Evolutionary conservation across 2,329 filamentous ascomycete genomes (phyloP).

Genomic region (Blumeriella jaapii): DNA sequence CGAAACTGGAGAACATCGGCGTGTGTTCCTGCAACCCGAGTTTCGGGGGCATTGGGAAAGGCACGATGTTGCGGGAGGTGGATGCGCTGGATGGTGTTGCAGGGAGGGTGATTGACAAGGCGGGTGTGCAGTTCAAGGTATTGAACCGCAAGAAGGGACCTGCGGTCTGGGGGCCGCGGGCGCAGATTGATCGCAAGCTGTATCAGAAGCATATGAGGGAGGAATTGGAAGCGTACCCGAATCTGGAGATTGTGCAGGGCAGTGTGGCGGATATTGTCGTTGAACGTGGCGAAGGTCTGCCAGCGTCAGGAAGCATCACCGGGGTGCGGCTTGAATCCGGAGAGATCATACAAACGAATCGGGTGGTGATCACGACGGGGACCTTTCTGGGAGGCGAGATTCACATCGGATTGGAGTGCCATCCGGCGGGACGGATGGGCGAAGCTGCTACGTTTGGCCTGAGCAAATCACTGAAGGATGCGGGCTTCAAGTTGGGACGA

Average conservation of each 20-base stretch:
- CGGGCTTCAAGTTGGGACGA: conserved; percentile 79
- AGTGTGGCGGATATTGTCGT: conserved; percentile 89
- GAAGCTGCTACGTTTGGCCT: conserved; percentile 88
- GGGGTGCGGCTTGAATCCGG: conserved; percentile 83
- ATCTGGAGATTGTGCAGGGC: conserved; percentile 69
- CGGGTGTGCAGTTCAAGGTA: conserved; percentile 86
- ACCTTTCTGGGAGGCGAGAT: conserved; percentile 95
- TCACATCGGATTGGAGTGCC: conserved; percentile 78
- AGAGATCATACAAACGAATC: conserved; percentile 65
- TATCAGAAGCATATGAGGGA: conserved; percentile 88
- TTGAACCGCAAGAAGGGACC: conserved; percentile 85
- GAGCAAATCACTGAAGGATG: conserved; percentile 78
- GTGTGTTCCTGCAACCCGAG: conserved; percentile 96
- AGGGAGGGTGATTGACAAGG: conserved; percentile 81
- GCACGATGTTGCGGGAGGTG: conserved; percentile 88
- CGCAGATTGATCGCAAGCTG: conserved; percentile 84
- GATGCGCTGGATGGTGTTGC: conserved; percentile 89
- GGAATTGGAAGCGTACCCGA: conserved; percentile 67
- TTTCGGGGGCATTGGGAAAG: conserved; percentile 97
- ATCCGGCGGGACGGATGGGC: conserved; percentile 81
- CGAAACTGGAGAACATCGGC: conserved; percentile 76
- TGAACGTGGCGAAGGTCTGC: conserved; percentile 39
- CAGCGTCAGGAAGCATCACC: conserved; percentile 58
- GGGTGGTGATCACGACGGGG: conserved; percentile 89
- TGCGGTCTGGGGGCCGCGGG: conserved; percentile 91